Evolutionary conservation across 2,329 filamentous ascomycete genomes (phyloP), one percentile per base, ranked within the genome.

Genomic region (Penicillium sp.): DNA sequence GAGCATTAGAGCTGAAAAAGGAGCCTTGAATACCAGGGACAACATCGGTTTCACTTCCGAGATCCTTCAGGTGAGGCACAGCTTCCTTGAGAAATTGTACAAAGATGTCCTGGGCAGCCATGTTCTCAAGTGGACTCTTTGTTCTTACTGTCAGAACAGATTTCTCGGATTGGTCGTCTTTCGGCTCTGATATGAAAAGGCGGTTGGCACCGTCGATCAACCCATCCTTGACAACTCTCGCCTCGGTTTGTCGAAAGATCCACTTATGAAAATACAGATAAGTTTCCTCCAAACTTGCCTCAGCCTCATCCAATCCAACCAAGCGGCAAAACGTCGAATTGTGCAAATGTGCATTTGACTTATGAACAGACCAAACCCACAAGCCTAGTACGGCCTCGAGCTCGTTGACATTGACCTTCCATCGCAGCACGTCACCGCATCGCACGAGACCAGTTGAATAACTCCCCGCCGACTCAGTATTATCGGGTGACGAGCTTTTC

Each of bases 101-200:
- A n/a, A 65, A 73, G 7, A 73, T 59, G 29, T 73, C 70, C 21
- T 73, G 71, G 0, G 71, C 70, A 5, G 48, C 62, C 68, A 72
- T 70, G 0, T 14, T 50, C 22, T 67, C 61, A 0, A 72, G 7
- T 3, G 31, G 36, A 45, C 65, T 68, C 0, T 60, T 55, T 0
- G 65, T 69, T 45, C 55, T 61, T 7, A 69, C 48, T 1, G 57
- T 56, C 2, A 70, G 53, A 0, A 71, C 55, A 4, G 65, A 57
- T 34, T 56, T 61, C 8, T 56, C 56, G 1, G 50, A 27, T 0
- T 44, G 32, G 11, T 54, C 10, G 0, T 46, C 13, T 1, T 61
- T 53, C 0, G 61, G 54, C 1, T 56, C 53, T 13, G 55, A 59
- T 0, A 67, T 62, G 21, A 72, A 72, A 0, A 64, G 48, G 4